These are phyloP conservation scores for Moesziomyces antarcticus DNA, from an alignment of 1,284 basidiomycete genomes.

Conservation along the genomic window DNA sequence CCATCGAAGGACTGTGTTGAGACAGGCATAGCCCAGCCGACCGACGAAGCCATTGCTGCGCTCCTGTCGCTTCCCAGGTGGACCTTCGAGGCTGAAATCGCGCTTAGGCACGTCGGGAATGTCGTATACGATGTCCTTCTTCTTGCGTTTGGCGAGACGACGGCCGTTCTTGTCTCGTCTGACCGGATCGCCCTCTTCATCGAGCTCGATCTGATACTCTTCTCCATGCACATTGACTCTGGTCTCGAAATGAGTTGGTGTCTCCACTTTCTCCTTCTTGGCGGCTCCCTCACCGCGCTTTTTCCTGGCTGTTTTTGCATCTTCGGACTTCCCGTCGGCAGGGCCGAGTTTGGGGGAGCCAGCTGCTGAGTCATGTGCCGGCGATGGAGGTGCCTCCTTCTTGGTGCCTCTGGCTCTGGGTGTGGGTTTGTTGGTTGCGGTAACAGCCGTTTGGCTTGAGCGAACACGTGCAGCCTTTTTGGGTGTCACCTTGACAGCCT, in stretches of 20 bases:
- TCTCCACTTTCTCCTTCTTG: conserved; percentile 36
- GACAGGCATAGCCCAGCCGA: conserved; percentile 77
- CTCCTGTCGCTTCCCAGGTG: conserved; percentile 35
- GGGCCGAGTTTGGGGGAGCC: neutral
- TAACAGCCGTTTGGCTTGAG: neutral
- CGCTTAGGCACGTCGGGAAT: conserved; percentile 73
- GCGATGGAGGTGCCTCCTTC: neutral
- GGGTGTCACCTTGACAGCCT: conserved; percentile 10
- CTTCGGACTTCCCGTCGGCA: conserved; percentile 8
- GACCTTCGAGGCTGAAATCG: conserved; percentile 55
- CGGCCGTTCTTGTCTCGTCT: conserved; percentile 68
- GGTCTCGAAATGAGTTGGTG: conserved; percentile 36
- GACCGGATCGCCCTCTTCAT: conserved; percentile 55
- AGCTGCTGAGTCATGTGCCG: neutral
- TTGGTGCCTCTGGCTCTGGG: neutral
- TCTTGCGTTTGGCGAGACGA: conserved; percentile 70
- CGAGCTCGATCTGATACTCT: conserved; percentile 44
- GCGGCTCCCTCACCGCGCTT: conserved; percentile 23
- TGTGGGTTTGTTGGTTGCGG: neutral
- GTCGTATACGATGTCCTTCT: conserved; percentile 75
- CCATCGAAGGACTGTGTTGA: conserved; percentile 83
- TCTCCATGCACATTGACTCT: conserved; percentile 45
- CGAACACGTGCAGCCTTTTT: conserved; percentile 1
- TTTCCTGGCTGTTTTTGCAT: conserved; percentile 11
- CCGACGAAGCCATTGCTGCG: conserved; percentile 41